A percentile compares a stretch with the other conserved stretches of the same genome.
Evolutionary conservation across 2,329 filamentous ascomycete genomes (phyloP).

Genomic region (Ophiostoma ulmi): DNA sequence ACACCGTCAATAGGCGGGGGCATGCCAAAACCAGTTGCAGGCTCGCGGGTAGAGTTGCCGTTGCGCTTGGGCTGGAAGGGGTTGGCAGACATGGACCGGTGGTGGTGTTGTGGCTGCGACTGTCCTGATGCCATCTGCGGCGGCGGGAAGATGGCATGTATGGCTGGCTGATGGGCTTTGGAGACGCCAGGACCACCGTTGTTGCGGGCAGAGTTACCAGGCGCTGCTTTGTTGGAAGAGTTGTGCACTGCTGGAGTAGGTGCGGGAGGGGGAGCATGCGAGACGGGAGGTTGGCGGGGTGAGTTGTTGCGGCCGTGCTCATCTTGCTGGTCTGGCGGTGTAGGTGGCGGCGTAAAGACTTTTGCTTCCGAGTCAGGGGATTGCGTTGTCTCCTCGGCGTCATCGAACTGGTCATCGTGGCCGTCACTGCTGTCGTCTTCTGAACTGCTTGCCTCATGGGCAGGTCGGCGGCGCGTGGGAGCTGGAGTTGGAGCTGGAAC

Average conservation of each 20-base stretch:
- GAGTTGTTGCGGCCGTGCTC: neutral
- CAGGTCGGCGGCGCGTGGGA: neutral
- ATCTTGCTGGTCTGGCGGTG: slow-evolving; percentile 8
- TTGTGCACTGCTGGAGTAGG: neutral
- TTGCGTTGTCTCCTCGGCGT: neutral
- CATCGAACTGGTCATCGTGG: neutral
- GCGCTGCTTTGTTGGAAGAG: no score
- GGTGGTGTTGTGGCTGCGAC: slow-evolving; percentile 1
- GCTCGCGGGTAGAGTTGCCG: neutral
- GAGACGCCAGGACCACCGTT: neutral
- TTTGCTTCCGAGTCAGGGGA: slow-evolving; percentile 4
- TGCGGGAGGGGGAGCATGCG: slow-evolving; percentile 1
- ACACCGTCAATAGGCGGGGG: neutral
- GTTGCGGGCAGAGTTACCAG: neutral
- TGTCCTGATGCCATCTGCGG: neutral
- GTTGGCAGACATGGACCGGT: slow-evolving; percentile 15
- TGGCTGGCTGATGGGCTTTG: neutral
- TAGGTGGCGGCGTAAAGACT: slow-evolving; percentile 8
- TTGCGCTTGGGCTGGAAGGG: slow-evolving; percentile 6
- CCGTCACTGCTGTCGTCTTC: neutral
- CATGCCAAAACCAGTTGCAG: slow-evolving; percentile 9
- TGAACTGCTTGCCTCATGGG: slow-evolving; percentile 4
- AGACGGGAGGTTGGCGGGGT: neutral
- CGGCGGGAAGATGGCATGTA: slow-evolving; percentile 4
- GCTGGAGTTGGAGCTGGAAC: neutral